phyloP scores from a whole-genome alignment of 805 yeast species.

The Nematodospora valgi region DNA sequence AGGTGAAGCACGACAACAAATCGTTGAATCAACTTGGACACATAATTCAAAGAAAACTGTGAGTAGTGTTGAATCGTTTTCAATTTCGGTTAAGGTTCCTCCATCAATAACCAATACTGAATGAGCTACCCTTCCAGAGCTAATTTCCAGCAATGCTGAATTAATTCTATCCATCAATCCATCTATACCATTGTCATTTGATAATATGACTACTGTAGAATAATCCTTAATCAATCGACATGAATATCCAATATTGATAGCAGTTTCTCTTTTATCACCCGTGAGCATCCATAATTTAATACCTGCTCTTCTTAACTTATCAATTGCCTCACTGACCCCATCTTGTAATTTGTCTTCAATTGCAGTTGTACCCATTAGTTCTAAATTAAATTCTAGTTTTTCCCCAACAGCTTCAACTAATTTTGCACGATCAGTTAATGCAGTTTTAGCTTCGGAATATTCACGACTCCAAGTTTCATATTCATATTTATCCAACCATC shows the following conservation, averaged over 20 bases:
- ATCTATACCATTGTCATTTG: constrained; percentile 44
- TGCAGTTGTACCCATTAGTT: constrained; percentile 87
- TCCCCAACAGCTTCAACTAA: constrained; percentile 73
- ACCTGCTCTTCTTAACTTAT: constrained; percentile 87
- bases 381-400: constrained; percentile 63
- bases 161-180: constrained; percentile 65
- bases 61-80: constrained; percentile 67
- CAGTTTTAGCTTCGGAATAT: constrained; percentile 73
- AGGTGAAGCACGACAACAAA: constrained; percentile 96
- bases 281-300: constrained; percentile 97
- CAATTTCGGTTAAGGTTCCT: constrained; percentile 71
- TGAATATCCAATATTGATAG: constrained; percentile 94
- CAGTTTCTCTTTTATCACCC: constrained; percentile 97
- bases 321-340: constrained; percentile 96
- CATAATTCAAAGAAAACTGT: constrained; percentile 81
- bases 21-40: constrained; percentile 82
- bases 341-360: constrained; percentile 95
- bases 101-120: constrained; percentile 96
- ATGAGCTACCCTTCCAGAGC: constrained; percentile 79
- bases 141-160: constrained; percentile 71
- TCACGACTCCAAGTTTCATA: constrained; percentile 65
- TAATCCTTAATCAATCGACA: constrained; percentile 91
- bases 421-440: constrained; percentile 62
- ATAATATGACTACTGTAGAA: constrained; percentile 79
- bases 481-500: constrained; percentile 58